Evolutionary conservation across 1,284 basidiomycete genomes (phyloP).

Genomic region (Cryptococcus sp.): DNA sequence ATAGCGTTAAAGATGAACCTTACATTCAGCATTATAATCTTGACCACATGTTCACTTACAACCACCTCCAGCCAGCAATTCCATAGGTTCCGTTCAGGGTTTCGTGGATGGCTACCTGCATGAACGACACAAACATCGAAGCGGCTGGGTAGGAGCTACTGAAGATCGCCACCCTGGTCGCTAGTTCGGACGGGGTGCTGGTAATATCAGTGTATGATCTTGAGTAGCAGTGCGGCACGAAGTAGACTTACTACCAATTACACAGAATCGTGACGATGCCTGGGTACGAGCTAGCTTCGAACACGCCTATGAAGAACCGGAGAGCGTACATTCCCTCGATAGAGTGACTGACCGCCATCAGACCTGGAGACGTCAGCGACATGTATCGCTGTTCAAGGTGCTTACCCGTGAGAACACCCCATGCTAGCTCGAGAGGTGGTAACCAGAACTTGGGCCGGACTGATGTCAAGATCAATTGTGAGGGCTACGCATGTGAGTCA

Average conservation of each 20-base stretch:
- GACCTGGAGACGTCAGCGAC: slow-evolving; percentile 2
- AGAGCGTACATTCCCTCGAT: slow-evolving; percentile 28
- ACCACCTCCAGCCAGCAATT: slow-evolving; percentile 20
- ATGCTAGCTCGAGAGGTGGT: slow-evolving; percentile 14
- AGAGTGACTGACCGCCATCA: slow-evolving; percentile 19
- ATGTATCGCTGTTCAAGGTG: slow-evolving; percentile 11
- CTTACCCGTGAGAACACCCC: slow-evolving; percentile 3
- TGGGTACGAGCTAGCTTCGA: slow-evolving; percentile 27
- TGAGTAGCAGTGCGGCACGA: background rate
- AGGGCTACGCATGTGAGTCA: slow-evolving; percentile 4
- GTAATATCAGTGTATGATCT: background rate
- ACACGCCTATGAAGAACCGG: slow-evolving; percentile 35
- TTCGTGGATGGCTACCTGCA: slow-evolving; percentile 18
- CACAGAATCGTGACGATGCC: slow-evolving; percentile 18
- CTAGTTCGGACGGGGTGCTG: slow-evolving; percentile 25
- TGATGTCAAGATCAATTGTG: slow-evolving; percentile 19
- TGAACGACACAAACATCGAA: slow-evolving; percentile 28
- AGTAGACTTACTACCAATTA: slow-evolving; percentile 18
- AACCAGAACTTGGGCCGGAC: slow-evolving; percentile 15
- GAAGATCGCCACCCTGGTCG: slow-evolving; percentile 26
- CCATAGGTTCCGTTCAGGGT: slow-evolving; percentile 15
- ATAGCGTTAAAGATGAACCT: slow-evolving; percentile 29
- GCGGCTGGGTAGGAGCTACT: slow-evolving; percentile 27
- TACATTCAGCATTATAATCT: background rate
- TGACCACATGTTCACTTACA: slow-evolving; percentile 7